Base-by-base conservation (phyloP, 805 yeast genomes). In the Lipomyces chichibuensis region DNA sequence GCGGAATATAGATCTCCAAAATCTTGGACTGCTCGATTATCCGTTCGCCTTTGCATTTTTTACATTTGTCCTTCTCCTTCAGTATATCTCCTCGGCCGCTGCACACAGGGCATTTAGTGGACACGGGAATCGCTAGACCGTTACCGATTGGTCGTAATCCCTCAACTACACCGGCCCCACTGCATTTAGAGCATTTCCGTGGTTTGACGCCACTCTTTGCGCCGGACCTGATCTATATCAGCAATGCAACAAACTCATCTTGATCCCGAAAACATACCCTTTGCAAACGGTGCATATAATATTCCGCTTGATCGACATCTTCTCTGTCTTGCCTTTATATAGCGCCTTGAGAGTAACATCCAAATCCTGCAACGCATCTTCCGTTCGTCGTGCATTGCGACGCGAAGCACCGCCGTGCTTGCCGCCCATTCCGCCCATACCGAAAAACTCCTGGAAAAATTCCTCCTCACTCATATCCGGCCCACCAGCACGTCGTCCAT, bases 241-340 rank as follows among this genome's bases (percentile, higher is more conserved):
- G 60, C 46, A n/a, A 35, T 46, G 1, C 14, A 20, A n/a, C 2
- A 39, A n/a, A 29, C 13, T 14, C 13, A 27, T 2, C 7, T 13
- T 60, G 32, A 35, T n/a, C 20, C 20, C 4, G 6, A 60, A 3
- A 25, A 43, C 60, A 32, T 62, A 65, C 60, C 98, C 98, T 53
- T 83, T 79, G 79, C 99, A 94, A 49, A 78, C 74, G 3, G 82
- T 77, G 80, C 99, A 94, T 0, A 92, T 78, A 9, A 89, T 81
- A 73, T 89, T 85, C 75, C 97, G 84, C 2, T 88, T 85, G 1
- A 90, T 84, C 2, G 90, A 84, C 74, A 90, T 84, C 75, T 90
- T 90, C 69, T 92, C 83, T 8, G 88, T 85, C 76, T 91, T 91
- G 3, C 98, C 97, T 70, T 86, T 87, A 81, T 85, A 92, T 55